Evolutionary conservation across 768 basidiomycete species (phyloP), one percentile per base, ranked within the genome.

Genomic region (Xerocomus brunneocitrinus): DNA sequence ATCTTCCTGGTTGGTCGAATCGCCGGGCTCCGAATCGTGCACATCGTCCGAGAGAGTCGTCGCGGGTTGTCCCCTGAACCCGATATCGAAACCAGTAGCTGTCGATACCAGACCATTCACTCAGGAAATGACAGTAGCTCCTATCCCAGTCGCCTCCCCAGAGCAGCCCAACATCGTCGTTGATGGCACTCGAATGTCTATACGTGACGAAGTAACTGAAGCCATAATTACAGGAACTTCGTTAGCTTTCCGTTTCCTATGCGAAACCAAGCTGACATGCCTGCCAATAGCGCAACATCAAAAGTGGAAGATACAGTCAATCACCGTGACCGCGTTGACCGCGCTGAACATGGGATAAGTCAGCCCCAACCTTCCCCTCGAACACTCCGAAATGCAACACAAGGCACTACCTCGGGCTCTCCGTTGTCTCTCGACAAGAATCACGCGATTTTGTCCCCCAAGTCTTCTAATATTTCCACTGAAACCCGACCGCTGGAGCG

Each of bases 241-340:
- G 60, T 62, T 9, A 8, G 60, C 53, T 34, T 34, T 19, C 28
- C 39, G 31, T 49, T 12, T 31, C 8, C 13, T 3, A 7, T 14
- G 7, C 22, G 13, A 42, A 12, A 7, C 8, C 16, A 13, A 24
- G n/a, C 31, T 62, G 12, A 62, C 35, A 5, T 31, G 7, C 0
- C 10, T 16, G 4, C 22, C 28, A 10, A 12, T n/a, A 40, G 31
- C 13, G 16, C 46, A 6, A 42, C 13, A 6, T 45, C 47, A 5
- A 47, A 22, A 8, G 7, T 3, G 12, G 27, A 43, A 10, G 43
- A 35, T 4, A 34, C 12, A 2, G 14, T 36, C 6, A 16, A n/a
- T 16, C 36, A 8, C 5, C 9, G 32, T 12, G 32, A 12, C 32
- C 30, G 30, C 30, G 12, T 1, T 27, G 12, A 8, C 14, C 30